Evolutionary conservation across 2,329 filamentous ascomycete species (phyloP), one percentile per base, ranked within the genome.

Genomic region (Coniella vitis): DNA sequence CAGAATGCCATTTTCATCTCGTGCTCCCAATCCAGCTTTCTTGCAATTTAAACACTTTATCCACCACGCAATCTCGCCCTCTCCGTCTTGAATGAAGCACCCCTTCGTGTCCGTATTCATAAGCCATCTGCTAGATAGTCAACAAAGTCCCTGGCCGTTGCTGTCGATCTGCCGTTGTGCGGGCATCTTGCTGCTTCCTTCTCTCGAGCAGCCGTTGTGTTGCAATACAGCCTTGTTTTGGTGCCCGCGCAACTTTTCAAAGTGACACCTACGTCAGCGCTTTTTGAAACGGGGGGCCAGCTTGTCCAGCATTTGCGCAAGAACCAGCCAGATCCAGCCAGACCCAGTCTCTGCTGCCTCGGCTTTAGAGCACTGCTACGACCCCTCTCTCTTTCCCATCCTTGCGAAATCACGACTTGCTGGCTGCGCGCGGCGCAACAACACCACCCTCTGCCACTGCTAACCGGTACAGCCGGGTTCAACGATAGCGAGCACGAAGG

Each of bases 11-110:
- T n/a, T 5, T 29, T 10, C 25, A 29, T 29, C 25, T 10, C 25
- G 25, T 29, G 25, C 25, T 29, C 25, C 25, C 36, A 39, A 32
- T 37, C 48, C 51, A 51, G 47, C 51, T 53, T 45, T 42, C 48
- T 43, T 48, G 32, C 45, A 47, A 45, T 29, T 29, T 29, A 29
- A 10, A 44, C 48, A 53, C 51, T 53, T 53, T 53, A 53, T 41
- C 51, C 51, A 53, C 51, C 36, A 40, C 38, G 36, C 35, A 53
- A 53, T 53, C 48, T 53, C 51, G 51, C 48, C 46, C 48, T 48
- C 51, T 41, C 51, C 51, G 48, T 49, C 37, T 16, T 51, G 25
- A 39, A 22, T 44, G 31, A 25, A 37, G 36, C 37, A 20, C 32
- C 39, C 32, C 44, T 41, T 51, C 34, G 37, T 40, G 35, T 38